Percentiles rank a stretch among this genome's conserved stretches.
These are phyloP conservation scores for Candida adriatica DNA, from an alignment of 805 yeast genomes.

Conservation along the genomic window DNA sequence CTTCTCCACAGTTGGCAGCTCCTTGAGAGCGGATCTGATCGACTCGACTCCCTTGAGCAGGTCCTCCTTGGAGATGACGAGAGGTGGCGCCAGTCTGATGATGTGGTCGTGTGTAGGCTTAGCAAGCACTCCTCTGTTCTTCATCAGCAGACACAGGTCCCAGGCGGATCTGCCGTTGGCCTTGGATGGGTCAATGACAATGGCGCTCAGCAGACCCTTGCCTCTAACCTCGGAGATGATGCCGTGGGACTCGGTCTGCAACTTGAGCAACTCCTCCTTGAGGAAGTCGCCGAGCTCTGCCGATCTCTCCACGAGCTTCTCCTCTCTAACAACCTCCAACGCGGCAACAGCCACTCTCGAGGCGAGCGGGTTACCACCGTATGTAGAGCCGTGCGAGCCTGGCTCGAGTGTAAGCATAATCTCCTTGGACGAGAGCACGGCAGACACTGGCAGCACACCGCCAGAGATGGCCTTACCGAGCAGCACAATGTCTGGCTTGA, in stretches of 20 bases:
- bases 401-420: conserved; percentile 87
- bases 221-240: conserved; percentile 52
- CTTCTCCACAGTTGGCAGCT: conserved; percentile 47
- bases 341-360: conserved; percentile 93
- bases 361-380: conserved; percentile 96
- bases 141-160: conserved; percentile 91
- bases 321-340: conserved; percentile 81
- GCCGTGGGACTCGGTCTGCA: conserved; percentile 48
- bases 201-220: conserved; percentile 80
- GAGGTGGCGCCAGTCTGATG: conserved; percentile 93
- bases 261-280: conserved; percentile 46
- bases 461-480: conserved; percentile 95
- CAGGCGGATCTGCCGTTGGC: conserved; percentile 90
- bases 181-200: conserved; percentile 80
- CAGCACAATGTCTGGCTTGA: conserved; percentile 83
- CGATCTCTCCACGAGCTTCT: conserved; percentile 77
- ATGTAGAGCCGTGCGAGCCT: conserved; percentile 96
- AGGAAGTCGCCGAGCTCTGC: conserved; percentile 62
- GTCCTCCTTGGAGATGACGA: conserved; percentile 85
- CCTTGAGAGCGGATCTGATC: conserved; percentile 52
- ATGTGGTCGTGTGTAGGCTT: conserved; percentile 96
- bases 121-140: conserved; percentile 82
- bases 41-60: conserved; percentile 72
- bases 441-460: conserved; percentile 89
- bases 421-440: conserved; percentile 83